These are phyloP conservation scores for Fistulifera solaris DNA, from an alignment of 108 stramenopile species.

Conservation along the genomic window DNA sequence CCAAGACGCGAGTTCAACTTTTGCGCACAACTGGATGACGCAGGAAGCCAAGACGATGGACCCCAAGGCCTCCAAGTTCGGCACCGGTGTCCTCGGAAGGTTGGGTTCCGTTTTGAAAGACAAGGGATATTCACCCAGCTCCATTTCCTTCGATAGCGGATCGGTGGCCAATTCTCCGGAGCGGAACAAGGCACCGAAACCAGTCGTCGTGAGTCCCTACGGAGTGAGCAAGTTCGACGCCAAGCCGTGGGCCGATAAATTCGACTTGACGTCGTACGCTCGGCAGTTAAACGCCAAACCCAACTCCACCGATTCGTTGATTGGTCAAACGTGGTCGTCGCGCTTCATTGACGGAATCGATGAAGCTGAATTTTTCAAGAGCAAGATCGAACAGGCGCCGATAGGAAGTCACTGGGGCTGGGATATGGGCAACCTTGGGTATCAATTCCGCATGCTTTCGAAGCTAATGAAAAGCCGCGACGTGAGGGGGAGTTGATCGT, in stretches of 20 bases:
- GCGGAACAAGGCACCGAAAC: no score
- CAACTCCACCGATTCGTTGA: slow-evolving; percentile 21
- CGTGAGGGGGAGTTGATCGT: slow-evolving; percentile 31
- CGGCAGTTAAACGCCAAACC: slow-evolving; percentile 30
- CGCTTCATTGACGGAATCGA: slow-evolving; percentile 13
- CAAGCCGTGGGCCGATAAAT: neutral
- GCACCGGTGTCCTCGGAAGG: slow-evolving; percentile 19
- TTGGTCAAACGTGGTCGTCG: slow-evolving; percentile 38
- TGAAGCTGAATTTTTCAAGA: slow-evolving; percentile 2
- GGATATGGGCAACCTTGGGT: neutral
- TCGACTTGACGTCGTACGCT: neutral
- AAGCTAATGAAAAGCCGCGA: slow-evolving; percentile 39
- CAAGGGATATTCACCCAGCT: neutral
- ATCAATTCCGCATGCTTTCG: slow-evolving; percentile 26
- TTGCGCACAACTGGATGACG: slow-evolving; percentile 25
- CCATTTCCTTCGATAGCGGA: no score
- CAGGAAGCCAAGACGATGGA: slow-evolving; percentile 20
- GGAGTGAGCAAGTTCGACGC: neutral
- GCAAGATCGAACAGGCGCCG: neutral
- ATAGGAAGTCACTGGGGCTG: neutral
- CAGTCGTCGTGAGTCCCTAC: no score
- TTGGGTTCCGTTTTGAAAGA: neutral
- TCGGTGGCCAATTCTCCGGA: neutral
- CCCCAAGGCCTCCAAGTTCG: slow-evolving; percentile 3
- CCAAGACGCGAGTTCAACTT: slow-evolving; percentile 10